These are phyloP conservation scores for Boletellus ananas DNA, from an alignment of 768 basidiomycete genomes.

Conservation along the genomic window DNA sequence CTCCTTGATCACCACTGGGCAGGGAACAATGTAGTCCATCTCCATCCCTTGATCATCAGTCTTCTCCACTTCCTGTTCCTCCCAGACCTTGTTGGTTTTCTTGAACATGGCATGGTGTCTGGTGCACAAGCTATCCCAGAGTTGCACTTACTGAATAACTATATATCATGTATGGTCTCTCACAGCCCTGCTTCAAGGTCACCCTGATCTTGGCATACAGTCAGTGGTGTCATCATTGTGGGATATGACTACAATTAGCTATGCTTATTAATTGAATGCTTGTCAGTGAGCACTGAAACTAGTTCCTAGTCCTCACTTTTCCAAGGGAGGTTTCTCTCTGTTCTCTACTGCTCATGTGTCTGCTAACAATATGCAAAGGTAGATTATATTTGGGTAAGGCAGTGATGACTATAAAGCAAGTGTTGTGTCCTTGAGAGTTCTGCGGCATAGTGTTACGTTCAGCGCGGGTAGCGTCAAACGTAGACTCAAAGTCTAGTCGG, in stretches of 20 bases:
- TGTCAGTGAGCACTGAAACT: neutral
- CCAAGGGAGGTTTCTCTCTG: neutral
- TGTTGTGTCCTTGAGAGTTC: neutral
- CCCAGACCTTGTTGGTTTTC: neutral
- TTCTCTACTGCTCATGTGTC: neutral
- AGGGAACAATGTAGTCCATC: no score
- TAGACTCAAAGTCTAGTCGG: no score
- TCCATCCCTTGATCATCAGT: no score
- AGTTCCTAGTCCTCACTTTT: neutral
- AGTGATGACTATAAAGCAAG: neutral
- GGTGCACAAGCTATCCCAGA: neutral
- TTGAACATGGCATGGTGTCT: neutral
- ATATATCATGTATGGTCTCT: neutral
- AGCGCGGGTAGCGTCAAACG: no score
- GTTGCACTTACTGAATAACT: neutral
- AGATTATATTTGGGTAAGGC: constrained; percentile 5
- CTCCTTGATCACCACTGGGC: no score
- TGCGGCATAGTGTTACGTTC: no score
- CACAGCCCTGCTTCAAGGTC: neutral
- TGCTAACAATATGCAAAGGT: neutral
- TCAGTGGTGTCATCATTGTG: neutral
- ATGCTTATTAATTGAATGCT: neutral
- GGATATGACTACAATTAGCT: constrained; percentile 1
- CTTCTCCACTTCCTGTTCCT: neutral
- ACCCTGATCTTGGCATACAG: neutral